Evolutionary conservation across 495 filamentous ascomycete genomes (phyloP).

Genomic region (Niebla homalea): DNA sequence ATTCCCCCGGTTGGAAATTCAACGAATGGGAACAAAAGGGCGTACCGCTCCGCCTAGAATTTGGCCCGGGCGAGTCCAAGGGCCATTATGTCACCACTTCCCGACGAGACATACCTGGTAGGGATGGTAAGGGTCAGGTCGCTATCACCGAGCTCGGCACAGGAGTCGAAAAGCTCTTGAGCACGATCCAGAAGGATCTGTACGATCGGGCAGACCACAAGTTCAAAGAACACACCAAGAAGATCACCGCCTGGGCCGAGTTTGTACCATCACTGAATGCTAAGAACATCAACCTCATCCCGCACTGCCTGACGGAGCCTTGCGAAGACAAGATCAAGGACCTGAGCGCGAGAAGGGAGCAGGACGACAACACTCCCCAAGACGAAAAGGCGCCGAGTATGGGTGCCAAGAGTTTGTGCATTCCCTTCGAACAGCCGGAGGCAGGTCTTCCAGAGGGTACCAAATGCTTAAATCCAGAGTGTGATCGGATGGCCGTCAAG

Average conservation of each 20-base stretch:
- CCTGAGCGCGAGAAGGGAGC: conserved; percentile 56
- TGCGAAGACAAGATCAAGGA: conserved; percentile 96
- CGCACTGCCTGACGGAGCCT: conserved; percentile 63
- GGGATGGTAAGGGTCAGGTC: conserved; percentile 64
- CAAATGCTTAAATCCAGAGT: conserved; percentile 82
- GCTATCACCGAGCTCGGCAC: conserved; percentile 55
- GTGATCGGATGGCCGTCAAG: conserved; percentile 53
- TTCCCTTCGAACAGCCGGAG: conserved; percentile 91
- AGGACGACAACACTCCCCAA: conserved; percentile 54
- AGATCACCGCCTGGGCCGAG: conserved; percentile 76
- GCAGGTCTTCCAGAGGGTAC: conserved; percentile 66
- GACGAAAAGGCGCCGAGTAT: conserved; percentile 77
- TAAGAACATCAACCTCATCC: conserved; percentile 85
- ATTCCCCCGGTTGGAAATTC: conserved; percentile 94
- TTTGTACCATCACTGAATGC: conserved; percentile 75
- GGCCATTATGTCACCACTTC: conserved; percentile 72
- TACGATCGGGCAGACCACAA: conserved; percentile 67
- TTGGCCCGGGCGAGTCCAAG: conserved; percentile 82
- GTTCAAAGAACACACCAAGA: conserved; percentile 64
- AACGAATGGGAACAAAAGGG: conserved; percentile 95
- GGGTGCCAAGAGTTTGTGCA: conserved; percentile 95
- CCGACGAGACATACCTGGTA: conserved; percentile 62
- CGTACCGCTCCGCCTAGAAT: conserved; percentile 84
- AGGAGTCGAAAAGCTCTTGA: conserved; percentile 64
- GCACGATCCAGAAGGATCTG: conserved; percentile 77